Percentiles rank a stretch among this genome's conserved stretches.
Conservation (phyloP, 2,329 filamentous ascomycete species). For the Fusarium lyarnte region DNA sequence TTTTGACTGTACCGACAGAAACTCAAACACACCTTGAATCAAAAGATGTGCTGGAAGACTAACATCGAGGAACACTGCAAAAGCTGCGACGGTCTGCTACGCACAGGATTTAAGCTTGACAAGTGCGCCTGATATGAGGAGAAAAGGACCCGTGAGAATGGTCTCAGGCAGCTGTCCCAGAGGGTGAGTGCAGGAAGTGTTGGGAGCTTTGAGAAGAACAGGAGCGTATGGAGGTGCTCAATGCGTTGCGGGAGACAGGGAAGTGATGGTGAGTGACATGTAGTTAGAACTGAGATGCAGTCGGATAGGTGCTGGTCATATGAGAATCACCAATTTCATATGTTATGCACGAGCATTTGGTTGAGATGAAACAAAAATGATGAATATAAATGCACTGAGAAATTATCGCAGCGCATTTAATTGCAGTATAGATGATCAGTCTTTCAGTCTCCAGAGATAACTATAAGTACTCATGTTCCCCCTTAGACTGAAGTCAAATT, state of each 20-base stretch:
- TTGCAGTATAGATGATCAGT: rapidly evolving
- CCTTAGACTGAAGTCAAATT: rapidly evolving
- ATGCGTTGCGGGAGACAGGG: too few relatives aligned
- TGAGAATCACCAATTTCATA: neutral
- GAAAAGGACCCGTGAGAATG: neutral
- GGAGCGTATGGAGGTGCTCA: neutral
- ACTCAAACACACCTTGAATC: neutral
- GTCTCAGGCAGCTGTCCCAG: rapidly evolving
- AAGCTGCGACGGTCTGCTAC: neutral
- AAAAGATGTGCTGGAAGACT: neutral
- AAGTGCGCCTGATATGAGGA: neutral
- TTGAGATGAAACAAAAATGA: neutral
- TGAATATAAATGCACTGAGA: rapidly evolving
- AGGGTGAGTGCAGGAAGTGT: neutral
- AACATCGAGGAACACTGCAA: neutral
- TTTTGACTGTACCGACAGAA: rapidly evolving
- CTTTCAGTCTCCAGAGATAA: too few relatives aligned
- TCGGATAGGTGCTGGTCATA: neutral
- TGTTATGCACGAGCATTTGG: neutral
- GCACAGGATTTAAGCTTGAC: neutral
- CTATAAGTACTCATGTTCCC: neutral
- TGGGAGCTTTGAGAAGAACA: neutral
- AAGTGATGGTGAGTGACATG: too few relatives aligned
- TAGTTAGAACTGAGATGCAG: neutral
- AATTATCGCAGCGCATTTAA: rapidly evolving